Base-by-base conservation (phyloP, 805 yeast species). In the Metahyphopichia silvanorum region DNA sequence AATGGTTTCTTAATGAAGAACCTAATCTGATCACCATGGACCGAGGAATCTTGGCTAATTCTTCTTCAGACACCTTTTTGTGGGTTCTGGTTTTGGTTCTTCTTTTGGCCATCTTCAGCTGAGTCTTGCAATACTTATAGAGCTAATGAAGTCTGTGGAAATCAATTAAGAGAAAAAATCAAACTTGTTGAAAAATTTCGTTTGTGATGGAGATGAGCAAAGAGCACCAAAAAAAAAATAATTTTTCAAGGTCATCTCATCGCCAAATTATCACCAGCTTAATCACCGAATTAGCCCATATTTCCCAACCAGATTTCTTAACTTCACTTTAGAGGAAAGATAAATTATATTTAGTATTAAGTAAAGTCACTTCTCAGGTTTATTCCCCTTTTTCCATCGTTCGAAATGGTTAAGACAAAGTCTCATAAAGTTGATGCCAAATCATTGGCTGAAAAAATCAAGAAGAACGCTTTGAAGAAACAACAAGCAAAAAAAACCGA, bases 11-110 rank as follows among this genome's bases (percentile, higher is more conserved):
- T 46, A 82, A 67, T 25, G 86, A 74, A 11, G 76, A 66, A 1
- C 98, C 97, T 33, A 88, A 74, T 49, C 93, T 79, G 42, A 93
- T 73, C 34, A 93, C 98, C 96, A 93, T 89, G 2, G 97, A 88
- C 50, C 84, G 76, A 14, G 98, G 98, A 40, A 87, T 77, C 49
- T 77, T 79, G 31, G 80, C 79, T 29, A 65, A 60, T 37, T 81
- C 86, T 45, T 81, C 94, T 42, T 76, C 82, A 16, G 76, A 64
- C 21, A 63, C 62, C 39, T 71, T 71, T 31, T 69, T 83, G 56
- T 89, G 97, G 11, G 98, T 91, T 75, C 96, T 82, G 56, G 79
- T 85, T 65, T 88, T 89, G n/a, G 49, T 47, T 57, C 65, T 63
- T 54, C 69, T 60, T 35, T 60, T 64, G 21, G 68, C 69, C 71